Conservation (phyloP, 257 asterid genomes). For the Perilla frutescens region DNA sequence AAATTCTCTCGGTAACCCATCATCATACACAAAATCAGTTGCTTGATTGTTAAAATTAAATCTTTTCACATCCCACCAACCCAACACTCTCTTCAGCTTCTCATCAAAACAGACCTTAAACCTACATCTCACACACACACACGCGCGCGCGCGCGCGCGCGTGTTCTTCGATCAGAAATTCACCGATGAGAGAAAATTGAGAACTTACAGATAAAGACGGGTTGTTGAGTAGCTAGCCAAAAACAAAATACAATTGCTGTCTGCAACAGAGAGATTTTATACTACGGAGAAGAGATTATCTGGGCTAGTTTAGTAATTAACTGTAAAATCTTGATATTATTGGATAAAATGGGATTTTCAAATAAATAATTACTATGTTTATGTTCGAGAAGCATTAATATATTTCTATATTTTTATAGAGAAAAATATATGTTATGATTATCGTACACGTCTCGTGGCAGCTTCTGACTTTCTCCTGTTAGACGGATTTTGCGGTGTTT, state of each 20-base stretch:
- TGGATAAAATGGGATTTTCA: neutral
- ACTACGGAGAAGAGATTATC: neutral
- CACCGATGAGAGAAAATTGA: neutral
- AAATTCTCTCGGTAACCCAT: neutral
- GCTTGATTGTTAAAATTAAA: neutral
- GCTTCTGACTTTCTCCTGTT: neutral
- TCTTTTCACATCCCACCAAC: neutral
- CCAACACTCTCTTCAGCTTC: neutral
- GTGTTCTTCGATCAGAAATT: constrained; percentile 4
- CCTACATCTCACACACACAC: neutral
- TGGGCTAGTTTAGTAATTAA: constrained; percentile 28
- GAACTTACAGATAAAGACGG: constrained; percentile 26
- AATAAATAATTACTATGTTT: neutral
- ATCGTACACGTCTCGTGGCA: neutral
- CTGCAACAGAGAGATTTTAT: constrained; percentile 14
- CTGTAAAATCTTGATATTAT: neutral
- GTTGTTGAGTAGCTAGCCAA: constrained; percentile 13
- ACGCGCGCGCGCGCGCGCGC: neutral
- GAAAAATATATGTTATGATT: neutral
- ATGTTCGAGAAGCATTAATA: neutral
- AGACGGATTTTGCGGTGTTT: neutral
- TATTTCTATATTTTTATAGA: neutral
- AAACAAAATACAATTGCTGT: neutral
- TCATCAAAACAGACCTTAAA: constrained; percentile 13
- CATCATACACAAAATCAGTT: constrained; percentile 15